phyloP scores from a whole-genome alignment of 352 stramenopile genomes.

The Thraustochytrium sp. region DNA sequence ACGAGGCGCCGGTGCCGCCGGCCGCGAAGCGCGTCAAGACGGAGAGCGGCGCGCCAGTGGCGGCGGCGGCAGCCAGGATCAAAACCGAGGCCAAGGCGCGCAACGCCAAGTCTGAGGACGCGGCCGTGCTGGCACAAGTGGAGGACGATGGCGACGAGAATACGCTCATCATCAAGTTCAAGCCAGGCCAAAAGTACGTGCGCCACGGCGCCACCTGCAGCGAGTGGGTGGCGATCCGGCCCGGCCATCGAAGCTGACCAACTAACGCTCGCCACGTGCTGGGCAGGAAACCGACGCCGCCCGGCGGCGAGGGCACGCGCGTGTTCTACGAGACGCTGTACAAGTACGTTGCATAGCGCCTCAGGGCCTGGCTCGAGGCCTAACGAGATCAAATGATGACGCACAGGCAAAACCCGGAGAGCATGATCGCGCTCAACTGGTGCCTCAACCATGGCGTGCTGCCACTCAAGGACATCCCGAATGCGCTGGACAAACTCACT shows the following conservation, averaged over 20 bases:
- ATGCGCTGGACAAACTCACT: neutral
- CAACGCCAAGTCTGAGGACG: neutral
- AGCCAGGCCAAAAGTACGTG: conserved; percentile 3
- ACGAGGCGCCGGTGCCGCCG: no score
- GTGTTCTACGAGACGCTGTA: conserved; percentile 41
- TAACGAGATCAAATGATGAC: neutral
- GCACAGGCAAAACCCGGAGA: conserved; percentile 37
- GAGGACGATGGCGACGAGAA: conserved; percentile 21
- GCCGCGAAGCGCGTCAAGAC: no score
- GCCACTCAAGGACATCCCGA: neutral
- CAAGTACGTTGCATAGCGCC: conserved; percentile 41
- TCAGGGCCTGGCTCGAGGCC: no score
- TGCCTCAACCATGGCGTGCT: conserved; percentile 24
- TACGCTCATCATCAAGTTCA: neutral
- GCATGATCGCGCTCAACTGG: conserved; percentile 16
- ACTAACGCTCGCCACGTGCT: no score
- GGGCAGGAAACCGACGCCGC: conserved; percentile 34
- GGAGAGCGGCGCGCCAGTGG: no score
- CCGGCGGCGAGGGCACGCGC: neutral
- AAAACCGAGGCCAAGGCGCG: neutral
- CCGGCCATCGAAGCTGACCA: no score
- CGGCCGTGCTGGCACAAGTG: neutral
- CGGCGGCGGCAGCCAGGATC: no score
- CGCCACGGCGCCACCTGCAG: no score
- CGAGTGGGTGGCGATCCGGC: no score